Evolutionary conservation across 495 filamentous ascomycete species (phyloP), one percentile per base, ranked within the genome.

Genomic region (Tuber umbilicatum): DNA sequence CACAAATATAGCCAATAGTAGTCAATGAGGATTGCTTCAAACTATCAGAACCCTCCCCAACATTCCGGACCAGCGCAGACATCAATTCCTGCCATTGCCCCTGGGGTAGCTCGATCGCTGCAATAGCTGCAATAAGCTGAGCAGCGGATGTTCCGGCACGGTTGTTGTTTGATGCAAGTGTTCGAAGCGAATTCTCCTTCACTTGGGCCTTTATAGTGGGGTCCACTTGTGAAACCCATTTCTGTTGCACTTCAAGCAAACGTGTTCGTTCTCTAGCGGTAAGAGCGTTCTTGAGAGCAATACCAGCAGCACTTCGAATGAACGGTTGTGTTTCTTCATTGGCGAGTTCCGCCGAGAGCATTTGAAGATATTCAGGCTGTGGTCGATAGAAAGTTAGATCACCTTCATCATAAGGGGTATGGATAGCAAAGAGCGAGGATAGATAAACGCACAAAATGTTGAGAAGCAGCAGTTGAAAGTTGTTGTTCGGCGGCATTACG

Each of bases 81-180:
- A 99, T 95, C 75, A 99, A 87, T 83, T 98, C 94, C n/a, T 91
- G 90, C 95, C 95, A 99, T 87, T 97, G 91, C 81, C 93, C 89
- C 75, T 91, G 90, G 50, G 96, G 94, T 69, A 99, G 87, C 86
- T 99, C 95, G 82, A 98, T 97, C 38, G 91, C 88, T 72, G 95
- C 95, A 83, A 99, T 93, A 68, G 96, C 91, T 70, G 97, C 91
- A 83, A 99, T 92, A 81, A 98, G 93, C 84, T 97, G 94, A 71
- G 96, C 94, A 72, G 95, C 90, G 41, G 94, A 92, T 84, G 91
- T 90, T 77, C 94, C 94, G 69, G 93, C 93, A 83, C 93, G 90
- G 68, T 87, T 83, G 84, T 96, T 92, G 78, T 85, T 85, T 12
- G 94, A 93, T 41, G 86, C 84, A 40, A 99, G 87, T 64, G 95